These are phyloP conservation scores for Sarocladiaceae sp. DNA, from an alignment of 2,329 filamentous ascomycete species.

Conservation along the genomic window DNA sequence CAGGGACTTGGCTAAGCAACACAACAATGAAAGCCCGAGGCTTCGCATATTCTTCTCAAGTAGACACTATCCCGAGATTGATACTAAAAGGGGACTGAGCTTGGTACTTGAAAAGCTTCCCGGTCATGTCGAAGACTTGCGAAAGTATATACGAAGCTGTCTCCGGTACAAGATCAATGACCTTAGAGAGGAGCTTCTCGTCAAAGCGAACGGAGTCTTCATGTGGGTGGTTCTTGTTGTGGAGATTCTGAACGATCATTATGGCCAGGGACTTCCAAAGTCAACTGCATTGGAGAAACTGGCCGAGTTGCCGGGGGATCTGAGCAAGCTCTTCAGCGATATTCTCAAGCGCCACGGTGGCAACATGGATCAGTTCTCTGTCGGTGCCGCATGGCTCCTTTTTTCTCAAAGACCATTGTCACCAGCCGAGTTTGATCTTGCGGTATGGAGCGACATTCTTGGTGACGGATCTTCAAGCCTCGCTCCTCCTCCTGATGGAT, in stretches of 20 bases:
- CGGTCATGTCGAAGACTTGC: slow-evolving; percentile 30
- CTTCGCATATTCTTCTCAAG: slow-evolving; percentile 37
- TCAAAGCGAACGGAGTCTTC: slow-evolving; percentile 34
- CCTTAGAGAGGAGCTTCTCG: slow-evolving; percentile 18
- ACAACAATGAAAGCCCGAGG: slow-evolving; percentile 11
- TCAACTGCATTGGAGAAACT: slow-evolving; percentile 19
- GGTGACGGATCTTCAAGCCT: slow-evolving; percentile 16
- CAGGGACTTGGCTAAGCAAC: slow-evolving; percentile 27
- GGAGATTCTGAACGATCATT: slow-evolving; percentile 29
- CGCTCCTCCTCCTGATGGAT: slow-evolving; percentile 12
- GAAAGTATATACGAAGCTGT: slow-evolving; percentile 18
- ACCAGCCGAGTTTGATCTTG: slow-evolving; percentile 37
- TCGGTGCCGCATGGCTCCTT: slow-evolving; percentile 46
- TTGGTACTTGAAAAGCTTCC: slow-evolving; percentile 28
- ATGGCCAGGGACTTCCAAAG: slow-evolving; percentile 14
- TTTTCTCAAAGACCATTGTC: slow-evolving; percentile 37
- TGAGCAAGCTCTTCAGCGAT: slow-evolving; percentile 42
- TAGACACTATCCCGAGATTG: slow-evolving; percentile 39
- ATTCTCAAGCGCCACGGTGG: slow-evolving; percentile 30
- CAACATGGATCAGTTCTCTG: slow-evolving; percentile 30
- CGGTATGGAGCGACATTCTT: slow-evolving; percentile 23
- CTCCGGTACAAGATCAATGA: neutral
- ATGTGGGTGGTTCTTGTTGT: slow-evolving; percentile 37
- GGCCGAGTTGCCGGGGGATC: slow-evolving; percentile 26
- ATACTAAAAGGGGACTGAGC: slow-evolving; percentile 18